Evolutionary conservation across 192 early-diverging fungal genomes (phyloP).

Genomic region (Allomyces arbusculus): DNA sequence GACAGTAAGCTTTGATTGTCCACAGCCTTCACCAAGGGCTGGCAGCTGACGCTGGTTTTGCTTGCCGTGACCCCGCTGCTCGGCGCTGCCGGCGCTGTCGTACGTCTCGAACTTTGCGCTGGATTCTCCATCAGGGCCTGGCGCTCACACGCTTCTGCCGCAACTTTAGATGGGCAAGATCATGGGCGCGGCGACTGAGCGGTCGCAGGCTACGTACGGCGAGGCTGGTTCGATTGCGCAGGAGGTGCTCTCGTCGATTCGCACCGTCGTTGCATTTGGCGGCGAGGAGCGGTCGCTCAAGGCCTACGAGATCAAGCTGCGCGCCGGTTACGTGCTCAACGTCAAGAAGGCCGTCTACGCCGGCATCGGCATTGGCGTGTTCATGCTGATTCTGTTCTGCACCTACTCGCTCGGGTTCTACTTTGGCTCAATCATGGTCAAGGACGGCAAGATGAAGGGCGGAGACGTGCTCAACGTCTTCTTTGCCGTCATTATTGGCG

Average conservation of each 20-base stretch:
- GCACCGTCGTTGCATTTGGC: slow-evolving; percentile 76
- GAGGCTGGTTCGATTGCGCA: slow-evolving; percentile 66
- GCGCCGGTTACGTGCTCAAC: slow-evolving; percentile 36
- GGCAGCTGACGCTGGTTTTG: slow-evolving; percentile 65
- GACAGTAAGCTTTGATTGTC: slow-evolving; percentile 3
- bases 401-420: slow-evolving; percentile 11
- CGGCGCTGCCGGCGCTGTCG: slow-evolving; percentile 15
- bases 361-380: slow-evolving; percentile 48
- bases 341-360: slow-evolving; percentile 36
- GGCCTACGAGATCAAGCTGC: slow-evolving; percentile 39
- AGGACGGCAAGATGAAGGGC: slow-evolving; percentile 15
- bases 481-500: slow-evolving; percentile 71
- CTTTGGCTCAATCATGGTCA: slow-evolving; percentile 32
- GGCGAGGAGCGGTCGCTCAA: slow-evolving; percentile 45
- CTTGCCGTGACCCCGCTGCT: slow-evolving; percentile 55
- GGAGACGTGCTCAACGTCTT: slow-evolving; percentile 58
- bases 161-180: slow-evolving; percentile 34
- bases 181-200: slow-evolving; percentile 17
- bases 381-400: slow-evolving; percentile 56
- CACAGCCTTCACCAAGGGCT: slow-evolving; percentile 35
- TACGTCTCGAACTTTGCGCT: neutral
- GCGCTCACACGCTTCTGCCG: slow-evolving; percentile 9
- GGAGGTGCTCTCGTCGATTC: slow-evolving; percentile 59
- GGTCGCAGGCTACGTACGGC: slow-evolving; percentile 51
- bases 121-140: slow-evolving; percentile 15